A percentile compares a stretch with the other conserved stretches of the same genome.
These are phyloP conservation scores for Gossypium ekmanianum DNA, from an alignment of 345 rosid genomes.

Conservation along the genomic window DNA sequence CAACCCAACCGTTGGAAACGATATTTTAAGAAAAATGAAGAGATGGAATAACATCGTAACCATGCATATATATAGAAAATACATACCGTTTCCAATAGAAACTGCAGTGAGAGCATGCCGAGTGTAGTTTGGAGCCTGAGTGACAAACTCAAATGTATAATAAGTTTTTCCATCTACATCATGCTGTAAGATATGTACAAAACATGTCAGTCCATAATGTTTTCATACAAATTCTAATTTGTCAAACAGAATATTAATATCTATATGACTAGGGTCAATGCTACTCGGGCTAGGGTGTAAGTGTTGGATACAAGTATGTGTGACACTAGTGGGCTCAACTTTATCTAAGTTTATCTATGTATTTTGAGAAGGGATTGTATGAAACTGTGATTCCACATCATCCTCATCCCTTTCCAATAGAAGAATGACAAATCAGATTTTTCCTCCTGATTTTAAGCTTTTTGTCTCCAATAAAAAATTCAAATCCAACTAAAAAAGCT, in stretches of 20 bases:
- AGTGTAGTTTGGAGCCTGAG: conserved; percentile 76
- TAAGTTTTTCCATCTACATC: conserved; percentile 74
- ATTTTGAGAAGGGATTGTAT: too few relatives aligned
- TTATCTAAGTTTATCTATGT: background rate
- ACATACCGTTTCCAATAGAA: conserved; percentile 70
- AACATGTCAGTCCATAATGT: background rate
- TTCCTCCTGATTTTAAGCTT: too few relatives aligned
- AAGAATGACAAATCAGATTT: too few relatives aligned
- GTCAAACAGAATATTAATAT: background rate
- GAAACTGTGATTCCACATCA: too few relatives aligned
- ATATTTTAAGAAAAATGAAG: background rate
- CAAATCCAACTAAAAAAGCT: too few relatives aligned
- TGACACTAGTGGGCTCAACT: background rate
- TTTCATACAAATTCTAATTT: background rate
- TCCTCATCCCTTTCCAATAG: too few relatives aligned
- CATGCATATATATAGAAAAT: background rate
- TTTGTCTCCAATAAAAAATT: too few relatives aligned
- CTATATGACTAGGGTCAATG: background rate
- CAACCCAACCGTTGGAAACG: background rate
- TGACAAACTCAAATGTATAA: conserved; percentile 78
- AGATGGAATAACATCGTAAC: background rate
- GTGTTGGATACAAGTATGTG: background rate
- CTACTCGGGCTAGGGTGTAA: background rate
- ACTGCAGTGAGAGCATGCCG: conserved; percentile 83
- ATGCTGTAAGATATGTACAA: conserved; percentile 44